Evolutionary conservation across 306 rosid species (phyloP), one percentile per base, ranked within the genome.

Genomic region (Cucumis hystrix): DNA sequence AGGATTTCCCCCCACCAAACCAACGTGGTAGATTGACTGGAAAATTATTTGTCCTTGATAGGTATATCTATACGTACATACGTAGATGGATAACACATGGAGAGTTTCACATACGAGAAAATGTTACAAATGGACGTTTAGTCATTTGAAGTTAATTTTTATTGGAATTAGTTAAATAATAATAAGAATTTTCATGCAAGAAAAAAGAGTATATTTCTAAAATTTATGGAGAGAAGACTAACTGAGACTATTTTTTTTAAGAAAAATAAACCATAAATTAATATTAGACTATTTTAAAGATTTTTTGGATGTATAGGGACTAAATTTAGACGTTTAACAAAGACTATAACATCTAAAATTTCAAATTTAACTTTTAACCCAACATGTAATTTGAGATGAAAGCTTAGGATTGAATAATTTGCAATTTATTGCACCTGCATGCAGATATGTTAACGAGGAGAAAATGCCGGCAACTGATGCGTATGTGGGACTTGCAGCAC

Each of bases 401-500:
- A 20, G 51, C 77, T 64, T 13, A 16, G 30, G 14, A 39, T 23
- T 69, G 11, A 12, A 6, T 14, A 41, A 47, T 77, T 18, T 59
- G 43, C 9, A 70, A 47, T 70, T 15, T 33, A 51, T 66, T 7
- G n/a, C 9, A 63, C 40, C 37, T 64, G 62, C 77, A 6, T 74
- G 28, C 49, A 91, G 97, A 83, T 88, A 79, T 77, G 25, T 88
- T 45, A 69, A 79, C 18, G 80, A 84, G 35, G 86, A 79, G 8
- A 35, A 56, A 43, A 70, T 88, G 35, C 67, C 89, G 43, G 96
- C 90, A 52, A 81, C 82, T 74, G 87, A 87, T 39, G 92, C 97
- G 7, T 85, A 83, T 74, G 92, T 95, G 37, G 97, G 97, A 14
- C 81, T 95, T 85, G 97, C 98, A 80, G 78, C 92, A 35, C 96